Conservation (phyloP, 2,329 filamentous ascomycete species). For the Sordariomycetes sp. region DNA sequence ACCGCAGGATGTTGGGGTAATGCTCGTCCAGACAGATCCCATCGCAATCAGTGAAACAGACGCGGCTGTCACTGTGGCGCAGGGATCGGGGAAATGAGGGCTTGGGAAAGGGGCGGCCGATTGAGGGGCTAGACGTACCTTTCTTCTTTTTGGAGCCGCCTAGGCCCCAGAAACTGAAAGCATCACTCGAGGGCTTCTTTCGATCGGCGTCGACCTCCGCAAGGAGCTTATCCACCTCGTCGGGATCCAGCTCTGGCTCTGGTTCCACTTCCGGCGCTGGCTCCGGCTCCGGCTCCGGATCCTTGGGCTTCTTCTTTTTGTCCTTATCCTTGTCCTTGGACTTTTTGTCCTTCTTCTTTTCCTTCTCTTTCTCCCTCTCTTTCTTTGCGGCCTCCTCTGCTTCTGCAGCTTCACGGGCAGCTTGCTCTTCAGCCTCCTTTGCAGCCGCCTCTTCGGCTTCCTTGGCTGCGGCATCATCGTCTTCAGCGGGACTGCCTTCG, state of each 20-base stretch:
- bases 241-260: slow-evolving; percentile 12
- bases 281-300: slow-evolving; percentile 26
- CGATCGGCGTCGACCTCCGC: slow-evolving; percentile 9
- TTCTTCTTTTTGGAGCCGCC: slow-evolving; percentile 36
- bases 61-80: not conserved
- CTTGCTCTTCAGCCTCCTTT: slow-evolving; percentile 9
- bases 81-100: not conserved
- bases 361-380: slow-evolving; percentile 21
- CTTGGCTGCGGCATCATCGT: slow-evolving; percentile 6
- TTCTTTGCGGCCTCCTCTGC: slow-evolving; percentile 21
- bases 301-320: slow-evolving; percentile 7
- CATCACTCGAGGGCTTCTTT: slow-evolving; percentile 22
- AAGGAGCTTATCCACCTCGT: slow-evolving; percentile 32
- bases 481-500: slow-evolving; percentile 17
- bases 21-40: slow-evolving; percentile 3
- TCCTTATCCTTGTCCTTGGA: slow-evolving; percentile 8
- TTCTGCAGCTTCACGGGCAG: slow-evolving; percentile 5
- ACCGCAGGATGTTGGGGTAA: slow-evolving; percentile 6
- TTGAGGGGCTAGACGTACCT: slow-evolving; percentile 17
- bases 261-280: slow-evolving; percentile 9
- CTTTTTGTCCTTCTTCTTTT: slow-evolving; percentile 18
- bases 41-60: not conserved
- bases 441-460: slow-evolving; percentile 10
- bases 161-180: slow-evolving; percentile 50
- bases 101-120: not conserved